Conservation (phyloP, 139 green algal genomes). For the Eudorina sp. region DNA sequence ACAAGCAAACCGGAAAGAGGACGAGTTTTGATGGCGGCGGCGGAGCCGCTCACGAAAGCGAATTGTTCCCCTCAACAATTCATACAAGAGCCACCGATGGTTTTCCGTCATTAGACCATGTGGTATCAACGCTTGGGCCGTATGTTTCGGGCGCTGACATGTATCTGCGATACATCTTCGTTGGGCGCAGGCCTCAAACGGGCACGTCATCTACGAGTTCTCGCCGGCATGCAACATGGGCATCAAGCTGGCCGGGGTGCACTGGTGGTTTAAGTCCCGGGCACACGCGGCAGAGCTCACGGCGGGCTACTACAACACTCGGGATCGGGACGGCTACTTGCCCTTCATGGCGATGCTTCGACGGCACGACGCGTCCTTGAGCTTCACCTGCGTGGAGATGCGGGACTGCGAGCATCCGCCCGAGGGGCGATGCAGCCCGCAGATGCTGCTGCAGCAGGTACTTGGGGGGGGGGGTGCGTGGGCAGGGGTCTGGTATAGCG, state of each 20-base stretch:
- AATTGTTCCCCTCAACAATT: too few species aligned
- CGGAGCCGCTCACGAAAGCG: too few species aligned
- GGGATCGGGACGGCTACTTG: slow-evolving; percentile 89
- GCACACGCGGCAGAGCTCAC: slow-evolving; percentile 97
- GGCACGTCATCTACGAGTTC: slow-evolving; percentile 80
- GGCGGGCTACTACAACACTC: slow-evolving; percentile 98
- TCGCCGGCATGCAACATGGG: slow-evolving; percentile 78
- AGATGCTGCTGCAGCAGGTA: slow-evolving; percentile 87
- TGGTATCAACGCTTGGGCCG: too few species aligned
- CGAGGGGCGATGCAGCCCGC: slow-evolving; percentile 90
- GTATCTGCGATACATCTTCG: too few species aligned
- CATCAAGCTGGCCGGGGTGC: slow-evolving; percentile 96
- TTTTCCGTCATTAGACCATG: too few species aligned
- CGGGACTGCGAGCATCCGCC: slow-evolving; percentile 96
- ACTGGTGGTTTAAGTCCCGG: slow-evolving; percentile 98
- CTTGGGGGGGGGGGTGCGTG: too few species aligned
- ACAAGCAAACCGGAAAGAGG: too few species aligned
- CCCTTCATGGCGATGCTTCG: slow-evolving; percentile 75
- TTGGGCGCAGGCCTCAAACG: slow-evolving; percentile 62
- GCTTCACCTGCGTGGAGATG: slow-evolving; percentile 99
- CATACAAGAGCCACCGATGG: too few species aligned
- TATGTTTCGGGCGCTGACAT: too few species aligned
- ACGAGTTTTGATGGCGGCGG: too few species aligned
- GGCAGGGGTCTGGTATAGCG: too few species aligned
- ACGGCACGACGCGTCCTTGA: slow-evolving; percentile 80